These are phyloP conservation scores for Xylaria scruposa DNA, from an alignment of 495 filamentous ascomycete genomes.

Conservation along the genomic window DNA sequence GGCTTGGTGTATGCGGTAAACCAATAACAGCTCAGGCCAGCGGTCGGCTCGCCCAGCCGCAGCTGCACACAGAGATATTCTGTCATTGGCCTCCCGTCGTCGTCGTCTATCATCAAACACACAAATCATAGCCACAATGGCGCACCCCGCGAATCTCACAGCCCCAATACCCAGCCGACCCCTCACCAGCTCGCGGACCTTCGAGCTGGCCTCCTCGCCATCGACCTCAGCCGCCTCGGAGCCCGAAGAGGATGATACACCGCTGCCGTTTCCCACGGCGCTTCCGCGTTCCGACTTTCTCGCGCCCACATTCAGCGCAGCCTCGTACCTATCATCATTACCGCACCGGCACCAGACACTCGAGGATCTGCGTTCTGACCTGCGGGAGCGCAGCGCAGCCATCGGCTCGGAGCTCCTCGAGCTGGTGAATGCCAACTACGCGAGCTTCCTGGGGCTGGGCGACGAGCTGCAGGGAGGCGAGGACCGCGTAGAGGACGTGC, in stretches of 20 bases:
- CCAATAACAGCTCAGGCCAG: background rate
- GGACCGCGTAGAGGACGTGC: conserved; percentile 88
- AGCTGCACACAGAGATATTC: background rate
- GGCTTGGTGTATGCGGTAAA: background rate
- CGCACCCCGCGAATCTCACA: conserved; percentile 37
- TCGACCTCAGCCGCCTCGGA: conserved; percentile 26
- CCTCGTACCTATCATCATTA: conserved; percentile 80
- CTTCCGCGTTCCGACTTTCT: conserved; percentile 83
- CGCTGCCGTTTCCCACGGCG: conserved; percentile 83
- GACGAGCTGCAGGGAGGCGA: conserved; percentile 84
- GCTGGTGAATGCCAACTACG: conserved; percentile 92
- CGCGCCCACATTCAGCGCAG: conserved; percentile 76
- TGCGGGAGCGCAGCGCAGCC: conserved; percentile 74
- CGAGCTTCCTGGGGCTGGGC: conserved; percentile 85
- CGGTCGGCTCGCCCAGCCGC: background rate
- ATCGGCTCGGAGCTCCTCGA: conserved; percentile 87
- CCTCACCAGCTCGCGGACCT: conserved; percentile 45
- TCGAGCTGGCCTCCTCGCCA: conserved; percentile 39
- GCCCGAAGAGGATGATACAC: conserved; percentile 65
- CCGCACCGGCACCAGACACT: conserved; percentile 91
- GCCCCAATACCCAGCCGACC: conserved; percentile 36
- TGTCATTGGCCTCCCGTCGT: background rate
- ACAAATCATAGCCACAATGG: conserved; percentile 34
- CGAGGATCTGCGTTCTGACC: conserved; percentile 87
- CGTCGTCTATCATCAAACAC: background rate